Conservation (phyloP, 2,329 filamentous ascomycete genomes). For the Domatiomyces catenatus region DNA sequence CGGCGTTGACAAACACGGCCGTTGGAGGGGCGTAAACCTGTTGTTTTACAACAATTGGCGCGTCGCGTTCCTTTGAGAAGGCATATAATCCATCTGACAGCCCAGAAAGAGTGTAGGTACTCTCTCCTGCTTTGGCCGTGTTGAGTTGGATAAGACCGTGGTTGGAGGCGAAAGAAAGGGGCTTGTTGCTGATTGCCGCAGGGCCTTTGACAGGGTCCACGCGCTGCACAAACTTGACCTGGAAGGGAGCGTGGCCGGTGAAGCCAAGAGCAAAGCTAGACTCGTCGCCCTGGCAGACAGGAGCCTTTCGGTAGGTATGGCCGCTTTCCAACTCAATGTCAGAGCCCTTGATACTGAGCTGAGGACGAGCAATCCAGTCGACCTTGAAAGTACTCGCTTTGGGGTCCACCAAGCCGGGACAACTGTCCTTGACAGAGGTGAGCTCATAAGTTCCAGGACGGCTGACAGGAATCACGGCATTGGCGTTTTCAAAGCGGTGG, state of each 20-base stretch:
- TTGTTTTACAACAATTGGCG: constrained; percentile 59
- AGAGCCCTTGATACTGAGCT: constrained; percentile 51
- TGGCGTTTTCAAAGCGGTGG: constrained; percentile 42
- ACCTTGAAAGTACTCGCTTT: constrained; percentile 62
- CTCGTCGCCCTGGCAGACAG: constrained; percentile 88
- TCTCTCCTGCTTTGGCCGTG: constrained; percentile 64
- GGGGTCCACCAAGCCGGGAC: constrained; percentile 64
- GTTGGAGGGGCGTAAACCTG: constrained; percentile 70
- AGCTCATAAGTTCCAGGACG: constrained; percentile 66
- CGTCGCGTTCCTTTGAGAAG: constrained; percentile 49
- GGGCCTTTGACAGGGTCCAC: constrained; percentile 55
- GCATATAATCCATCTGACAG: constrained; percentile 78
- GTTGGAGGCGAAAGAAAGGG: constrained; percentile 58
- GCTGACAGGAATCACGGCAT: constrained; percentile 53
- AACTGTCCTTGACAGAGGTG: constrained; percentile 62
- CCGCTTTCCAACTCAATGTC: constrained; percentile 42
- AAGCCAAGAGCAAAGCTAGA: constrained; percentile 73
- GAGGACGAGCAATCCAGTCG: constrained; percentile 70
- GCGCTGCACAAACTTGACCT: constrained; percentile 64
- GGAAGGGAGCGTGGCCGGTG: constrained; percentile 67
- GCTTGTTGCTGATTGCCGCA: constrained; percentile 48
- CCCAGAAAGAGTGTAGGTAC: constrained; percentile 72
- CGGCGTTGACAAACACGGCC: constrained; percentile 68
- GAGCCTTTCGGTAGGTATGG: constrained; percentile 52
- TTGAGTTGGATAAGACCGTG: constrained; percentile 72